These are phyloP conservation scores for Moesziomyces sp. DNA, from an alignment of 1,284 basidiomycete genomes.

Conservation along the genomic window DNA sequence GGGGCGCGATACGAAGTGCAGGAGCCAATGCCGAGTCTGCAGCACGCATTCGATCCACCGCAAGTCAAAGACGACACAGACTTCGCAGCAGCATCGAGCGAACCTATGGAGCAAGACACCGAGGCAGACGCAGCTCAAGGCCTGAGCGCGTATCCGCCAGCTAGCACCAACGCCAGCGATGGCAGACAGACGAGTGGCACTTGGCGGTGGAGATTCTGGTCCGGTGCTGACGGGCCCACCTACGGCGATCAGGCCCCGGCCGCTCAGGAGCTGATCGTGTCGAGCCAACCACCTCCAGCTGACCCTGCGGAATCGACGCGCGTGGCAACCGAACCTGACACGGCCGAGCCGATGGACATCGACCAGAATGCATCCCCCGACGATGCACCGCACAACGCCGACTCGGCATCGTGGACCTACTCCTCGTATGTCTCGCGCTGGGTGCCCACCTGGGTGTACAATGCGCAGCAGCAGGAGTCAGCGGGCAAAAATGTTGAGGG, in stretches of 20 bases:
- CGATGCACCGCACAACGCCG: conserved; percentile 4
- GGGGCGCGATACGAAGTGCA: conserved; percentile 44
- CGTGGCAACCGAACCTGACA: not conserved
- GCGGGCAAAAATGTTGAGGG: not conserved
- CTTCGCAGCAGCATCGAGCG: not conserved
- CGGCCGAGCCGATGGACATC: conserved; percentile 45
- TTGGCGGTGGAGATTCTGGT: conserved; percentile 44
- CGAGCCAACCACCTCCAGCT: not conserved
- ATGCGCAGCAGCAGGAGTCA: conserved; percentile 33
- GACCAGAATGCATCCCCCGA: conserved; percentile 2
- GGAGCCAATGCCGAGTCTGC: conserved; percentile 16
- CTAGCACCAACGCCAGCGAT: not conserved
- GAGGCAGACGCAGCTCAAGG: not conserved
- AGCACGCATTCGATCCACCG: conserved; percentile 8
- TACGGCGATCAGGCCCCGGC: conserved; percentile 5
- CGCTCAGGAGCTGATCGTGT: conserved; percentile 23
- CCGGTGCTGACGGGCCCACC: conserved; percentile 15
- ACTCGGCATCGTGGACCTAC: conserved; percentile 43
- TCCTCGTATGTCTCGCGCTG: conserved; percentile 53
- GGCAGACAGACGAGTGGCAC: conserved; percentile 17
- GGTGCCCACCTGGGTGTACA: conserved; percentile 50
- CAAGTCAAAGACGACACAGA: not conserved
- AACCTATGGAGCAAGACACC: not conserved
- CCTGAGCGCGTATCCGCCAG: conserved; percentile 10
- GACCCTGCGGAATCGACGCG: not conserved